A percentile compares a stretch with the other conserved stretches of the same genome.
These are phyloP conservation scores for Taiozyma sp. DNA, from an alignment of 1,139 yeast genomes.

Conservation along the genomic window DNA sequence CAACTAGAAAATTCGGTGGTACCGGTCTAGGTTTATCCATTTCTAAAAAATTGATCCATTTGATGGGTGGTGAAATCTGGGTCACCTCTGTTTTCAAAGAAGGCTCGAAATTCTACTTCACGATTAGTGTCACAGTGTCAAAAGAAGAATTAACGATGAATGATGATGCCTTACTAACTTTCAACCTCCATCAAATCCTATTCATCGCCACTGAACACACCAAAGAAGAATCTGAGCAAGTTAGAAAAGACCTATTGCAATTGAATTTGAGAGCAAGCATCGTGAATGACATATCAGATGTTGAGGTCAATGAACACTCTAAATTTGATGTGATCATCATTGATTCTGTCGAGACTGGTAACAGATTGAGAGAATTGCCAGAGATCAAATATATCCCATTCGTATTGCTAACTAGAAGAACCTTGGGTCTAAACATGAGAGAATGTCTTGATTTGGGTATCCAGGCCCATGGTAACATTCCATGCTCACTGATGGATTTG, in stretches of 20 bases:
- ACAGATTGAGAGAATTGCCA: conserved; percentile 59
- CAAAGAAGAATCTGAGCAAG: conserved; percentile 43
- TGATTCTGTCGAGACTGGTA: conserved; percentile 74
- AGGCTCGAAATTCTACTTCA: conserved; percentile 81
- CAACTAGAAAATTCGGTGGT: conserved; percentile 89
- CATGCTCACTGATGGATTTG: conserved; percentile 75
- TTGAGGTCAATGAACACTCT: conserved; percentile 42
- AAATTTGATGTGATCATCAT: conserved; percentile 79
- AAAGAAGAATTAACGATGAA: conserved; percentile 65
- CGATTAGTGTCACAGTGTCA: conserved; percentile 71
- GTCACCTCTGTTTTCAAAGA: conserved; percentile 74
- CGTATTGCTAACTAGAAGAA: conserved; percentile 69
- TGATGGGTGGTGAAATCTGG: conserved; percentile 93
- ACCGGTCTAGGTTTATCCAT: conserved; percentile 85
- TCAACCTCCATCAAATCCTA: conserved; percentile 63
- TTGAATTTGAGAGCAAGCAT: conserved; percentile 38
- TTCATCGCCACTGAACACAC: conserved; percentile 68
- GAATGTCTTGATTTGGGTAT: conserved; percentile 82
- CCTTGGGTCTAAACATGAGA: conserved; percentile 76
- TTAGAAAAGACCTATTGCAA: conserved; percentile 25
- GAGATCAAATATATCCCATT: conserved; percentile 81
- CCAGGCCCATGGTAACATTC: conserved; percentile 84
- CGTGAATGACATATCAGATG: conserved; percentile 36
- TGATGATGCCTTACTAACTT: conserved; percentile 72
- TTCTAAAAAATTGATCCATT: conserved; percentile 78